Percentiles rank a stretch among this genome's conserved stretches.
phyloP scores from a whole-genome alignment of 305 asterid genomes.

The Fraxinus angustifolia region DNA sequence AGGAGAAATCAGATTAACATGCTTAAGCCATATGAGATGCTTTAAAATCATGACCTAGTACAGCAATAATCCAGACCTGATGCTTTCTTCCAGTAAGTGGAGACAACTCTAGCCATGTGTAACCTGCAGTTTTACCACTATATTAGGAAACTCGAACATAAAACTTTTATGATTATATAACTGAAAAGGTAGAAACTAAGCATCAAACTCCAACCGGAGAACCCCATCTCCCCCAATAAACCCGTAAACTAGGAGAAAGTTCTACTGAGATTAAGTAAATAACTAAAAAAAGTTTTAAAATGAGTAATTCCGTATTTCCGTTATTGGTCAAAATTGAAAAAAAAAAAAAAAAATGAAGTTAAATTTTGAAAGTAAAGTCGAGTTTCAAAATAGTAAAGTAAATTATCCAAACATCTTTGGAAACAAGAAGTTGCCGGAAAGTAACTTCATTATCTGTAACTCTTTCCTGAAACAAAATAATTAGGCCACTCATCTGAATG shows the following conservation, averaged over 20 bases:
- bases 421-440: neutral
- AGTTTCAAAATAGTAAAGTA: neutral
- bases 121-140: constrained; percentile 50
- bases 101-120: constrained; percentile 77
- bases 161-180: neutral
- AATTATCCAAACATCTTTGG: neutral
- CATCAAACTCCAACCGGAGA: neutral
- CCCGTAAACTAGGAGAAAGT: neutral
- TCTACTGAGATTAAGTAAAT: neutral
- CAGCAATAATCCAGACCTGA: constrained; percentile 47
- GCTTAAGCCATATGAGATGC: neutral
- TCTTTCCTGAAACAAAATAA: neutral
- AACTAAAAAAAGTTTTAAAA: neutral
- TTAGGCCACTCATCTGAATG: neutral
- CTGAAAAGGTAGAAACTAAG: neutral
- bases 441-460: neutral
- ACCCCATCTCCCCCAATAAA: neutral
- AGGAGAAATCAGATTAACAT: neutral
- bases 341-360: neutral
- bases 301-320: neutral
- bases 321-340: neutral
- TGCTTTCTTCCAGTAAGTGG: constrained; percentile 96
- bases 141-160: constrained; percentile 5
- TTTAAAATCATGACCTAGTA: neutral
- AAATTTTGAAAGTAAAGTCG: neutral